Evolutionary conservation across 2,329 filamentous ascomycete genomes (phyloP).

Genomic region (Cordyceps militaris): DNA sequence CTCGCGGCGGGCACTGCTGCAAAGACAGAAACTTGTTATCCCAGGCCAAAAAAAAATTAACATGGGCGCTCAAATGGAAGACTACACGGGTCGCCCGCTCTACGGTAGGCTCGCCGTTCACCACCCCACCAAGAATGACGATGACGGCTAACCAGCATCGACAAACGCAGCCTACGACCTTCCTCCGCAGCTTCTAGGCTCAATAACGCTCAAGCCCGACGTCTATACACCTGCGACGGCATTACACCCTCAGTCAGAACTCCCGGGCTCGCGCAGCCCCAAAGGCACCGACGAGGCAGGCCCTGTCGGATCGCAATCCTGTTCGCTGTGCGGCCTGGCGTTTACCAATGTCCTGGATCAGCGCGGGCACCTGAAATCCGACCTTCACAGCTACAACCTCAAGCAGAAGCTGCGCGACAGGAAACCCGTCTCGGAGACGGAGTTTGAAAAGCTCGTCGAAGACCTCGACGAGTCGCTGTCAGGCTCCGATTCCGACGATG

Average conservation of each 20-base stretch:
- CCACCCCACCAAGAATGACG: background rate
- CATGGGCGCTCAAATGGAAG: slow-evolving; percentile 37
- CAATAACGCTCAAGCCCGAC: slow-evolving; percentile 46
- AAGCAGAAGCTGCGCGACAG: slow-evolving; percentile 80
- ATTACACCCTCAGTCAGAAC: slow-evolving; percentile 18
- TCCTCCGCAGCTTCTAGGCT: slow-evolving; percentile 63
- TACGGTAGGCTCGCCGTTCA: slow-evolving; percentile 34
- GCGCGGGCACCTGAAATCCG: slow-evolving; percentile 77
- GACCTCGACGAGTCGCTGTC: slow-evolving; percentile 88
- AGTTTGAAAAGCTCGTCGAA: slow-evolving; percentile 81
- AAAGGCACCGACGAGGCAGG: slow-evolving; percentile 22
- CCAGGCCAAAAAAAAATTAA: background rate
- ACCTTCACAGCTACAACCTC: slow-evolving; percentile 89
- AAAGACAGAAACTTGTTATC: background rate
- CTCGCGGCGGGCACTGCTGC: background rate
- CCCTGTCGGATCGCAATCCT: slow-evolving; percentile 62
- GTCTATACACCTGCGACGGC: slow-evolving; percentile 20
- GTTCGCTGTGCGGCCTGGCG: slow-evolving; percentile 67
- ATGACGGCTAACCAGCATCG: slow-evolving; percentile 15
- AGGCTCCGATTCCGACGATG: slow-evolving; percentile 70
- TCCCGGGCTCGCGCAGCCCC: slow-evolving; percentile 19
- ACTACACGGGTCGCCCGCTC: slow-evolving; percentile 43
- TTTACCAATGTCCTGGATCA: slow-evolving; percentile 75
- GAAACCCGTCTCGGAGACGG: slow-evolving; percentile 64
- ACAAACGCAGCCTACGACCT: slow-evolving; percentile 66